A percentile compares a stretch with the other conserved stretches of the same genome.
These are phyloP conservation scores for Aschersonia sp. DNA, from an alignment of 2,329 filamentous ascomycete species.

Conservation along the genomic window DNA sequence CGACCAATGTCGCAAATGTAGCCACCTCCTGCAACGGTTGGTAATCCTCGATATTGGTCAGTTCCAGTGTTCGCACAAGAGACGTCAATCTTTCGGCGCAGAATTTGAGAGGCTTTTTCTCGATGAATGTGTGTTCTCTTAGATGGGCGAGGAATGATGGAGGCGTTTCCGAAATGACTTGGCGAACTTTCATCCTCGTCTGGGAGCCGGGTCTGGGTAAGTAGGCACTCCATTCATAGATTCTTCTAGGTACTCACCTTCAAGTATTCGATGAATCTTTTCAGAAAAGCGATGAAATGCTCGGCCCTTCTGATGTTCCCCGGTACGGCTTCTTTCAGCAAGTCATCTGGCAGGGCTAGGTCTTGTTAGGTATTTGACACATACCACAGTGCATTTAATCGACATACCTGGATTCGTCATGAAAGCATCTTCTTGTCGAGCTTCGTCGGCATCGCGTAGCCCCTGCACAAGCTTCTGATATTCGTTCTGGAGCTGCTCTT, in stretches of 20 bases:
- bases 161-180: constrained; percentile 94
- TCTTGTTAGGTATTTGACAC: constrained; percentile 7
- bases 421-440: constrained; percentile 84
- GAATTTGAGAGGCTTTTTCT: constrained; percentile 87
- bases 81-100: constrained; percentile 92
- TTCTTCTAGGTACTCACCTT: constrained; percentile 33
- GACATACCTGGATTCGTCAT: constrained; percentile 70
- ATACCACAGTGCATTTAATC: background rate
- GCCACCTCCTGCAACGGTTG: constrained; percentile 94
- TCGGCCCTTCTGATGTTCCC: constrained; percentile 94
- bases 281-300: constrained; percentile 89
- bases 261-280: constrained; percentile 93
- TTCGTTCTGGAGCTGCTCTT: constrained; percentile 85
- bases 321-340: constrained; percentile 89
- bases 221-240: background rate
- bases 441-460: constrained; percentile 74
- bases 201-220: constrained; percentile 16
- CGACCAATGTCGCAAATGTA: constrained; percentile 88
- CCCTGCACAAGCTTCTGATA: constrained; percentile 94
- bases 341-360: constrained; percentile 73
- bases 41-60: constrained; percentile 97
- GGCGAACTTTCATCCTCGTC: constrained; percentile 95
- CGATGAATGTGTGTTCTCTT: constrained; percentile 93
- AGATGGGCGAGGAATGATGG: constrained; percentile 86
- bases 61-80: constrained; percentile 82